Evolutionary conservation across 2,329 filamentous ascomycete genomes (phyloP).

Genomic region (Fusarium mundagurra): DNA sequence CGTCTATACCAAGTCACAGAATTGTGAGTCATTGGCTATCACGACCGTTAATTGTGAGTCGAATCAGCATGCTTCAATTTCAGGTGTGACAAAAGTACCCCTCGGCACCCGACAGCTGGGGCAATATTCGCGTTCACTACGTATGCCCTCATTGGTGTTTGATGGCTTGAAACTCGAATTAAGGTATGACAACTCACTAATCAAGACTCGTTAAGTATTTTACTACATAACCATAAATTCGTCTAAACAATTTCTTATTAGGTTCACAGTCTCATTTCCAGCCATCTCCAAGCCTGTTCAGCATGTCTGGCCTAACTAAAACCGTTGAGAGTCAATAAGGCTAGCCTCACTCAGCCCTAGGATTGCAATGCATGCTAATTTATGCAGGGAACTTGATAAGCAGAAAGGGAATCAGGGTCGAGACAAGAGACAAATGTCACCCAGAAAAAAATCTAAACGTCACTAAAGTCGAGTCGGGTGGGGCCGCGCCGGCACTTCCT

Average conservation of each 20-base stretch:
- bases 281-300: background rate
- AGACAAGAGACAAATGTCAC: background rate
- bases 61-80: background rate
- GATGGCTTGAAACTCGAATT: background rate
- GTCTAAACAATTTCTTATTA: background rate
- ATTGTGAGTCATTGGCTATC: constrained; percentile 5
- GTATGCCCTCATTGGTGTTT: background rate
- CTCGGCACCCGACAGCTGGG: background rate
- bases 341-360: constrained; percentile 9
- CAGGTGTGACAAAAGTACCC: constrained; percentile 14
- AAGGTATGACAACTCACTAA: background rate
- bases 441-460: constrained; percentile 29
- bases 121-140: background rate
- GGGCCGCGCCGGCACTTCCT: constrained; percentile 21
- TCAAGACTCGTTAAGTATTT: no score
- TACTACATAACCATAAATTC: no score
- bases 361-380: background rate
- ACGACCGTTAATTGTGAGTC: background rate
- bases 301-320: background rate
- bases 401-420: background rate
- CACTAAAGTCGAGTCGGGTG: constrained; percentile 19
- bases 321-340: background rate
- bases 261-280: background rate
- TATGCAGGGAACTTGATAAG: background rate
- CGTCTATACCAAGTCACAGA: background rate